Evolutionary conservation across 768 basidiomycete species (phyloP), one percentile per base, ranked within the genome.

Genomic region (Russula abietina): DNA sequence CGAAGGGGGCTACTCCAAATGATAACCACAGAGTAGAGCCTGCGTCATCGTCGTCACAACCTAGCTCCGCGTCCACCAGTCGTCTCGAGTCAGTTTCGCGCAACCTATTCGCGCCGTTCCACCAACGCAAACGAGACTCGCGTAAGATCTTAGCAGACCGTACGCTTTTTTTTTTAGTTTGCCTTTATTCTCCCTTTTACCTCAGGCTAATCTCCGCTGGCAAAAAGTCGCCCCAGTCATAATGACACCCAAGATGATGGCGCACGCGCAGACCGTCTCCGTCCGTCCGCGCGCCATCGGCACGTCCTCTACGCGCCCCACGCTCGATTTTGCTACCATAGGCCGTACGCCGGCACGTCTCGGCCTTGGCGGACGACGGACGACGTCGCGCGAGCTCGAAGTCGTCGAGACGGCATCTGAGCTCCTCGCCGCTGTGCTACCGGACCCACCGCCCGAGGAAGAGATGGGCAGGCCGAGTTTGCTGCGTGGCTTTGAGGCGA

Each of bases 401-500:
- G 87, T 93, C 59, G 83, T 87, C 46, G 91, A 93, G 75, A 89
- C 87, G 5, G 85, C 88, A 7, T 85, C 88, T 28, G 89, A 91
- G 71, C 76, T 93, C 11, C 81, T 93, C 41, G 75, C 78, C 17
- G 80, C 78, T 5, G 85, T 88, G 36, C 81, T 93, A 2, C 91
- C 91, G 2, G 89, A 91, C 67, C 82, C 83, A 17, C 83, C 83
- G 16, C 82, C 91, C 3, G 88, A 89, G 3, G 89, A 89, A 3
- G 89, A 91, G 65, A 81, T 82, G 12, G 84, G 83, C 19, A 82
- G 84, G 69, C 86, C 94, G 55, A 91, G 90, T 69, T 79, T 98
- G 38, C 76, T 97, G 46, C 84, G 88, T 50, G 96, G 96, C 0
- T 98, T 98, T 74, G 89, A 91, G 70, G 96, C 96, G 19, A 98